Evolutionary conservation across 176 grass and related monocot species (phyloP), one percentile per base, ranked within the genome.

Genomic region (Microstegium vimineum): DNA sequence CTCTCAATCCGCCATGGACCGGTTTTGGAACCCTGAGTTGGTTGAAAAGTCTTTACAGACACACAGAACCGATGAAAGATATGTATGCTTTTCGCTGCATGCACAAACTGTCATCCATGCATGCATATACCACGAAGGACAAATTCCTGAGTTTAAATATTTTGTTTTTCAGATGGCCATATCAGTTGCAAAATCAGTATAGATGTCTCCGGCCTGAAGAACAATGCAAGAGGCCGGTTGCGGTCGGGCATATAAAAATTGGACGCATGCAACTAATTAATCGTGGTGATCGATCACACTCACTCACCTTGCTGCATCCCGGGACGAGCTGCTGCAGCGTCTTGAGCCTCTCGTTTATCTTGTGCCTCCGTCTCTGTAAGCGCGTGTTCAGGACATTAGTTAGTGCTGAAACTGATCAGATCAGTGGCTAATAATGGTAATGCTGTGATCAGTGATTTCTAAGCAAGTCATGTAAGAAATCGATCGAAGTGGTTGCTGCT

Each of bases 311-410:
- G 20, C 80, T 36, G 61, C 84, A 86, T 26, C 77, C 84, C 18
- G 84, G 84, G 28, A 81, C 77, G 36, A 81, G 61, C 61, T 81
- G 70, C 31, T 68, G 77, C 61, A 86, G 70, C 36, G 62, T 60
- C 70, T 37, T 45, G 35, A 86, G 14, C 46, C 10, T 81, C 27
- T 81, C 69, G 31, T 56, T 85, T 69, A 85, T 78, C 52, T 62
- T 85, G 22, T 66, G 69, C 38, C 83, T 34, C 45, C 83, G 64
- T 32, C 66, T 85, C 74, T 85, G 74, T 37, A 47, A 30, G 26
- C 26, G 12, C 14, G 41, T 16, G 6, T n/a, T 17, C 15, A 40
- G 26, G 11, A 52, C 12, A 7, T 61, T 5, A 27, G 14, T 27
- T 28, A 61, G 0, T 61, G 4, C 8, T 57, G 54, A 3, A 57